A percentile compares a stretch with the other conserved stretches of the same genome.
These are phyloP conservation scores for Mycena metata DNA, from an alignment of 768 basidiomycete species.

Conservation along the genomic window DNA sequence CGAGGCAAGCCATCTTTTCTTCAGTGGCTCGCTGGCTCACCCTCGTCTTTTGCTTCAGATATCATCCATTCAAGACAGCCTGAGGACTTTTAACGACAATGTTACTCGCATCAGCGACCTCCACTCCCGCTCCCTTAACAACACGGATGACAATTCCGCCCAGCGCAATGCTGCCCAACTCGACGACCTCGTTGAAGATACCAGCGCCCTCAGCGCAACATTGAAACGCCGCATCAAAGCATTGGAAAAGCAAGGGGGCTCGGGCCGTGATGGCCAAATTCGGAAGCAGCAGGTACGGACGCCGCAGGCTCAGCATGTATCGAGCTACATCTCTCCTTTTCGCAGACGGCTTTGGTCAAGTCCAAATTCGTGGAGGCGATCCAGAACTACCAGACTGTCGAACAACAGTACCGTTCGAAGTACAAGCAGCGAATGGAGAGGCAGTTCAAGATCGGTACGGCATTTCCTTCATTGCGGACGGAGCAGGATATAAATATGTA, in stretches of 20 bases:
- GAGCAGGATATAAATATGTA: background rate
- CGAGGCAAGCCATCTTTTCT: conserved; percentile 64
- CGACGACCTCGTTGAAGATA: conserved; percentile 78
- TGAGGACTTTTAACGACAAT: conserved; percentile 78
- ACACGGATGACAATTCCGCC: conserved; percentile 77
- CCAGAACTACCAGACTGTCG: conserved; percentile 87
- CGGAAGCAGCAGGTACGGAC: conserved; percentile 79
- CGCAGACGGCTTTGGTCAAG: conserved; percentile 72
- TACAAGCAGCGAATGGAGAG: conserved; percentile 88
- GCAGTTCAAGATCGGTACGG: conserved; percentile 87
- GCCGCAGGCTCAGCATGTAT: background rate
- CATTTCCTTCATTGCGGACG: conserved; percentile 1
- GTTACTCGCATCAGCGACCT: conserved; percentile 76
- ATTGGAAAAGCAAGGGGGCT: conserved; percentile 73
- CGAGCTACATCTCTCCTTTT: background rate
- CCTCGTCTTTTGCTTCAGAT: conserved; percentile 62
- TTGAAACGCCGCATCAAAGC: conserved; percentile 82
- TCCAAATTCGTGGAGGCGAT: conserved; percentile 88
- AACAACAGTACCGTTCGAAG: conserved; percentile 81
- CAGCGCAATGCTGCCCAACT: conserved; percentile 73
- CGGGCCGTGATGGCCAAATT: conserved; percentile 79
- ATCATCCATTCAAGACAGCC: conserved; percentile 77
- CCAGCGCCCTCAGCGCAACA: conserved; percentile 74
- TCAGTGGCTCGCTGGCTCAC: background rate
- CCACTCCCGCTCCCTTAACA: conserved; percentile 82